Base-by-base conservation (phyloP, 306 rosid genomes). In the Cucurbita argyrosperma region DNA sequence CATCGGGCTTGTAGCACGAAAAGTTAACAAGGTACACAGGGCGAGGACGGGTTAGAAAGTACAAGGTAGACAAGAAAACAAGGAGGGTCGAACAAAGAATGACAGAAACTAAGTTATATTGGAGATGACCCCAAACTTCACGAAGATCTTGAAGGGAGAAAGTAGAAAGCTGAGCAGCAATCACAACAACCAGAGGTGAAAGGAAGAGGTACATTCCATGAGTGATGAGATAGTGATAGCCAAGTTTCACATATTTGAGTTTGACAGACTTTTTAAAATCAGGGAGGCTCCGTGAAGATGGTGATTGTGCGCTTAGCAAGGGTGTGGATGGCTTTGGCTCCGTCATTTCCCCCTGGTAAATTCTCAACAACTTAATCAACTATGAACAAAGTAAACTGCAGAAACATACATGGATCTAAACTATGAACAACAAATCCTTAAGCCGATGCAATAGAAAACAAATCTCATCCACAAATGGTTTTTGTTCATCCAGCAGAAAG, bases 1-100 rank as follows among this genome's bases (percentile, higher is more conserved):
- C 97, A 1, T 92, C 92, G 2, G 97, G 97, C 76, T 89, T 92
- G 88, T 92, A 92, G 80, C 97, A 92, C 15, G 97, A 77, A 79
- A 89, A 92, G 68, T 92, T 63, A 39, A 92, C 96, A 68, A 92
- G 97, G 81, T 82, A 92, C 9, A 92, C 95, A 0, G 96, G 86
- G 15, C 74, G 82, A 67, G 96, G 96, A 10, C 97, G 97, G 52
- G 94, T 89, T 16, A 92, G 43, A 61, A 92, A 84, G 87, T 85
- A 89, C 5, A 92, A 84, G 4, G 97, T 92, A 70, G 85, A 86
- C 4, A 92, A 79, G 75, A 90, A 92, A 75, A 92, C 97, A 58
- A 90, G 90, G 42, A 92, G 95, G 26, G 96, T 75, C 10, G 97
- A 88, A 68, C 96, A 88, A 51, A 88, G 14, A 59, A 92, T 74